Evolutionary conservation across 1,284 basidiomycete genomes (phyloP).

Genomic region (Sporisorium reilianum): DNA sequence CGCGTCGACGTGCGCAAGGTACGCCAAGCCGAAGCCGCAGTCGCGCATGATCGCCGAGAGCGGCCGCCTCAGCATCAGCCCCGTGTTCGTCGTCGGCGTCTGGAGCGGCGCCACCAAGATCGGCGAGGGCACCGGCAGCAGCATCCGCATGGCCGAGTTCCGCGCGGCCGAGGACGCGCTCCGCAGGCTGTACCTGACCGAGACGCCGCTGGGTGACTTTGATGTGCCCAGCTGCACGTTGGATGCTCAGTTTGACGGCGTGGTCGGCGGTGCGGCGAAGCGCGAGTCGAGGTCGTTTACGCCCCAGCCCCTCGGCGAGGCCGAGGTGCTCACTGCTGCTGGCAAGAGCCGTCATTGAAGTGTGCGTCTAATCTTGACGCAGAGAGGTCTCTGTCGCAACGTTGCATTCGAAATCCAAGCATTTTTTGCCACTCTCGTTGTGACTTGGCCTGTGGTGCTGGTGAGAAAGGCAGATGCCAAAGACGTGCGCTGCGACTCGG

Average conservation of each 20-base stretch:
- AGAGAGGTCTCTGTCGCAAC: background rate
- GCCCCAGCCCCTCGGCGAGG: conserved; percentile 35
- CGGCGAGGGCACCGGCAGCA: conserved; percentile 93
- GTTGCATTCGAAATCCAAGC: background rate
- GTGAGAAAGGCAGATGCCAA: no score
- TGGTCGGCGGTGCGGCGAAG: background rate
- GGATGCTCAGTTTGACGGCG: conserved; percentile 37
- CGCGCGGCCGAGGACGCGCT: conserved; percentile 87
- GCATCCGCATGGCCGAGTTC: conserved; percentile 94
- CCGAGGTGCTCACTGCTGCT: conserved; percentile 40
- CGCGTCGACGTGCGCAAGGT: conserved; percentile 65
- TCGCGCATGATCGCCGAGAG: conserved; percentile 88
- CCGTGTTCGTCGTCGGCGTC: conserved; percentile 92
- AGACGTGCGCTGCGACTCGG: no score
- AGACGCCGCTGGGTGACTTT: conserved; percentile 75
- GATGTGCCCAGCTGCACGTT: conserved; percentile 58
- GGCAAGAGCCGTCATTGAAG: conserved; percentile 35
- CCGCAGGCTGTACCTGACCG: conserved; percentile 78
- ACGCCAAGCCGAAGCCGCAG: conserved; percentile 59
- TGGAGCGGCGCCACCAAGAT: conserved; percentile 86
- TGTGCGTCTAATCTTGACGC: background rate
- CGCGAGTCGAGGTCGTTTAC: conserved; percentile 1
- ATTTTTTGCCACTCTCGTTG: no score
- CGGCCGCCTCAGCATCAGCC: conserved; percentile 86
- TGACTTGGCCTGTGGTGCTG: no score